Evolutionary conservation across 148 eudicot genomes (phyloP), one percentile per base, ranked within the genome.

Genomic region (Vaccinium vitisidaea): DNA sequence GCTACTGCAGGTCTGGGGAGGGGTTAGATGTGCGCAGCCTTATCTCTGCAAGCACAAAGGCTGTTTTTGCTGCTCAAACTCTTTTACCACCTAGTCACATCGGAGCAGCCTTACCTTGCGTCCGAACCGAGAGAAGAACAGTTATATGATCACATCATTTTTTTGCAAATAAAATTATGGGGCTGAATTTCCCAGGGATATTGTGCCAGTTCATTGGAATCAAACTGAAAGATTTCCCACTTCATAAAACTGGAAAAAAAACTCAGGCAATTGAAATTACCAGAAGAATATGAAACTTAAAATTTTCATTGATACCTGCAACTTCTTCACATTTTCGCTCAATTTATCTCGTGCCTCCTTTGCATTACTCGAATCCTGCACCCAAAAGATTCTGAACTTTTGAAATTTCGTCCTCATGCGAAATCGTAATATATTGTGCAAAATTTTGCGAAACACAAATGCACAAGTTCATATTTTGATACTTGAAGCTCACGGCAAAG

Each of bases 321-420:
- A 83, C 88, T 86, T 91, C 84, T 84, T 90, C 87, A 90, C 77
- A 83, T 94, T 91, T 76, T 91, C 97, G 56, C 87, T 48, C 82
- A 94, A 87, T 89, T 94, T 91, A 84, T 75, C 85, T 81, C 88
- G 86, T 77, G 90, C 91, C 88, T 88, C 78, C 84, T 87, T 88
- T 53, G 93, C 95, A 70, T 52, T 82, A 84, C 90, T 88, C 75
- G 94, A 32, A 87, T 94, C 95, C 98, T 94, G 90, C 54, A 86
- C 5, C 39, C 76, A 69, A 83, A 5, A 83, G 25, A 23, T 46
- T 36, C 30, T 25, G 8, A 69, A 70, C 8, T 4, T 13, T 0
- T 67, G 30, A 43, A 13, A 69, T 10, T 13, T 69, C 5, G 71
- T 30, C 43, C 39, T 30, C 74, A 27, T 4, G 18, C 8, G 19